These are phyloP conservation scores for Cladosporium phlei DNA, from an alignment of 2,329 filamentous ascomycete genomes.

Conservation along the genomic window DNA sequence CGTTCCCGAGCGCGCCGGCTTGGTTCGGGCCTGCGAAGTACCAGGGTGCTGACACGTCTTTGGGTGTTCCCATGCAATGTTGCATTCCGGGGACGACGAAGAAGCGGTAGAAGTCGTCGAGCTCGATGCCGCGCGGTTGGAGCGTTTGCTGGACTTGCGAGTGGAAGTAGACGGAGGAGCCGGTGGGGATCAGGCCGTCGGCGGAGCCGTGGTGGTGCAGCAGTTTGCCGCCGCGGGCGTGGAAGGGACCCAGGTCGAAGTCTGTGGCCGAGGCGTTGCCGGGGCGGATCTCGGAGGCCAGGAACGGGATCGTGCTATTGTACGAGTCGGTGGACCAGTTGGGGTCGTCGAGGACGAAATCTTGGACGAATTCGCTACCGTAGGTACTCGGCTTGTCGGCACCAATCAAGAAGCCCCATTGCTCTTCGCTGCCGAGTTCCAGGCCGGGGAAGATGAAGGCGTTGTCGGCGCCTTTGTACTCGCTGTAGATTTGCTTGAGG, in stretches of 20 bases:
- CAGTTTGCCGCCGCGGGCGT: slow-evolving; percentile 38
- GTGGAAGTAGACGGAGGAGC: slow-evolving; percentile 50
- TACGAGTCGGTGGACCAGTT: slow-evolving; percentile 37
- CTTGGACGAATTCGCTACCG: slow-evolving; percentile 37
- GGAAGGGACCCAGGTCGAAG: slow-evolving; percentile 46
- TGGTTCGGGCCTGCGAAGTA: slow-evolving; percentile 41
- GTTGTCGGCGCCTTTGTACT: slow-evolving; percentile 37
- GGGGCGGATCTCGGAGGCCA: slow-evolving; percentile 40
- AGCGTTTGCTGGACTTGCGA: slow-evolving; percentile 39
- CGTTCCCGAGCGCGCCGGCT: slow-evolving; percentile 21
- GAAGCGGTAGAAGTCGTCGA: slow-evolving; percentile 40
- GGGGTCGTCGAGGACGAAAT: slow-evolving; percentile 39
- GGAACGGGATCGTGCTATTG: slow-evolving; percentile 35
- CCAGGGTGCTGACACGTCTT: slow-evolving; percentile 39
- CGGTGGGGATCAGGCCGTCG: slow-evolving; percentile 46
- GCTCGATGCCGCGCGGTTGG: slow-evolving; percentile 31
- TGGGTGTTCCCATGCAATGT: slow-evolving; percentile 37
- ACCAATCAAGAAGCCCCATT: slow-evolving; percentile 35
- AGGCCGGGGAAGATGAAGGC: slow-evolving; percentile 40
- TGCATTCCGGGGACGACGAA: slow-evolving; percentile 44
- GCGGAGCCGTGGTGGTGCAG: slow-evolving; percentile 43
- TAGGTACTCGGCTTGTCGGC: slow-evolving; percentile 34
- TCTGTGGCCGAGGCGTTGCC: slow-evolving; percentile 47
- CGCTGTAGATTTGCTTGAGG: slow-evolving; percentile 40
- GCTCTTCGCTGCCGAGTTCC: slow-evolving; percentile 35